Conservation (phyloP, 1,284 basidiomycete species). For the Xerocomus minutiporus region DNA sequence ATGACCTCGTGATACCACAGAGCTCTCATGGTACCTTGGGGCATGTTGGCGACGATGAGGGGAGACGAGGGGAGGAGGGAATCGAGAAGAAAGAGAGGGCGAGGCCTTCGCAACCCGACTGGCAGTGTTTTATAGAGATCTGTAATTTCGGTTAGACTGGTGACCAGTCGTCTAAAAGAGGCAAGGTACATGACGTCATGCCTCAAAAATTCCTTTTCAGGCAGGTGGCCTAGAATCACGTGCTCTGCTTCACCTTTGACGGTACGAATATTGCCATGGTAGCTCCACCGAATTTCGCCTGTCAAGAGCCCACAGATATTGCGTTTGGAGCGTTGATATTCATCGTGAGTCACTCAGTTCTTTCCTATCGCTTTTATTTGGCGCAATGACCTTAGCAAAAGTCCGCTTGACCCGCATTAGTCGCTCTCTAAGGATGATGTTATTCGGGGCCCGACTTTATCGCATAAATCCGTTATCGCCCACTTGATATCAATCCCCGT, state of each 20-base stretch:
- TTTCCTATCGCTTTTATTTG: not conserved
- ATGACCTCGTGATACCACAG: conserved; percentile 32
- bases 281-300: conserved; percentile 2
- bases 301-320: conserved; percentile 1
- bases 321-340: not conserved
- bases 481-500: not conserved
- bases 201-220: conserved; percentile 8
- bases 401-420: not conserved
- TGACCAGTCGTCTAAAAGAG: too few relatives aligned
- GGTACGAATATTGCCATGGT: not conserved
- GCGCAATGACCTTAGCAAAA: not conserved
- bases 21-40: conserved; percentile 33
- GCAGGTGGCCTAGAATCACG: not conserved
- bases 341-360: not conserved
- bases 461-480: not conserved
- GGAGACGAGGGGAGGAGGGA: not conserved
- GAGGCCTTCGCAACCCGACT: conserved; percentile 1
- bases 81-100: conserved; percentile 7
- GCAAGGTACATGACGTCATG: conserved; percentile 25
- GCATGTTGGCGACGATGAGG: conserved; percentile 19
- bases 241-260: not conserved
- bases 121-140: conserved; percentile 24
- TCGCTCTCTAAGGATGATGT: not conserved
- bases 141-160: not conserved
- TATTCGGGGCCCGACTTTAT: not conserved